These are phyloP conservation scores for Paracorniculantispora psalliotae DNA, from an alignment of 2,329 filamentous ascomycete genomes.

Conservation along the genomic window DNA sequence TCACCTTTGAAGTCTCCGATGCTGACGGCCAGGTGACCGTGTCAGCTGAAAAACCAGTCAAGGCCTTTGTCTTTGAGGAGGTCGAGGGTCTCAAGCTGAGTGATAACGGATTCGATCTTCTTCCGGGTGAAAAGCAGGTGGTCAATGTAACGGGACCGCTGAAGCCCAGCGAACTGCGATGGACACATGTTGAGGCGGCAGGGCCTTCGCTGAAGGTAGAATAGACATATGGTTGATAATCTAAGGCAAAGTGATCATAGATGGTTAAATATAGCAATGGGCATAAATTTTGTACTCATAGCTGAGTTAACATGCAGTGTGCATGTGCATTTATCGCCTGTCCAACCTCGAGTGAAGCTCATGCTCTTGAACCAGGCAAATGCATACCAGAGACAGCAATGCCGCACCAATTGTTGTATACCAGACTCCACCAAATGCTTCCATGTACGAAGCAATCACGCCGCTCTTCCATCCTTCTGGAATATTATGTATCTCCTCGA, in stretches of 20 bases:
- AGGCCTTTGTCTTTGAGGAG: constrained; percentile 52
- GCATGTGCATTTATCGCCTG: too few relatives aligned
- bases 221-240: not conserved
- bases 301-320: too few relatives aligned
- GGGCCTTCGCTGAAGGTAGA: constrained; percentile 6
- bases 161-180: constrained; percentile 13
- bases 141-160: constrained; percentile 16
- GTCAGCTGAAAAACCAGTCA: constrained; percentile 44
- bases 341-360: constrained; percentile 49
- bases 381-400: constrained; percentile 34
- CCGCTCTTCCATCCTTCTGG: constrained; percentile 64
- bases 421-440: constrained; percentile 72
- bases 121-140: constrained; percentile 40
- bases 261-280: too few relatives aligned
- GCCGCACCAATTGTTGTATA: constrained; percentile 51
- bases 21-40: constrained; percentile 24
- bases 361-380: constrained; percentile 71
- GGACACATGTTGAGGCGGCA: constrained; percentile 18
- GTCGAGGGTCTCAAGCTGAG: constrained; percentile 40
- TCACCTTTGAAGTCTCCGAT: constrained; percentile 30
- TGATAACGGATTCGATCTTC: constrained; percentile 55
- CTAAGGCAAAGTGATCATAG: too few relatives aligned
- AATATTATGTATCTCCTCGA: constrained; percentile 64
- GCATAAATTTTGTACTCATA: too few relatives aligned
- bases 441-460: constrained; percentile 69